Evolutionary conservation across 768 basidiomycete genomes (phyloP), one percentile per base, ranked within the genome.

Genomic region (Gymnopilus junonius): DNA sequence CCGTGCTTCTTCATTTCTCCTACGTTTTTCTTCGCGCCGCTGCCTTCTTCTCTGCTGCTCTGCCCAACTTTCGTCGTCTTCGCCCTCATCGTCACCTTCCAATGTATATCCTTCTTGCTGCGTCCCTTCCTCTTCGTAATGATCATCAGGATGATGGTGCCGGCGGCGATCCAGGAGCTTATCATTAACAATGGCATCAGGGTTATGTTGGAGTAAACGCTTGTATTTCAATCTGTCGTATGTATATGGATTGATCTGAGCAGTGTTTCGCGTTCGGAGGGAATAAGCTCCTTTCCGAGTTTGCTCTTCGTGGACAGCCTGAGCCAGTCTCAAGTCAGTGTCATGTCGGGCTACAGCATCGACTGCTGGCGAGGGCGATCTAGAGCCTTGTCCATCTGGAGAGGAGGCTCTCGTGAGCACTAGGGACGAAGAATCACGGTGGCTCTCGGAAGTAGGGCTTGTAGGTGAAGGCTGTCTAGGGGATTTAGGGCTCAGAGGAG

Each of bases 151-250:
- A 42, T 70, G 71, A 5, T 67, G 67, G 60, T 71, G 74, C 37
- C 68, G 71, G 58, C 64, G 61, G 58, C 37, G 61, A 20, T 51
- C 69, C 31, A 79, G 77, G 69, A 79, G 80, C 50, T 69, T 74
- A 25, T 80, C 59, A 59, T 83, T 86, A 46, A 93, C 80, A 43
- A 92, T 85, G 1, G 91, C 91, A 21, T 92, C 92, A 2, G 90
- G 91, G 63, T 81, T 83, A 0, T 70, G 66, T 31, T 78, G 79
- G 65, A 92, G 73, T 55, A 82, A 79, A 14, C 73, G 72, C 59
- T 84, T 81, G 70, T 92, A 92, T 37, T 74, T 40, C 11, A 76
- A 42, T 55, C 83, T 76, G 61, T 92, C 90, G 34, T 81, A 80
- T 11, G 78, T 80, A 67, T 88, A 93, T 1, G 91, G 91, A 12